Percentiles rank a stretch among this genome's conserved stretches.
Conservation (phyloP, 106 monocot species). For the Amphibolis antarctica region DNA sequence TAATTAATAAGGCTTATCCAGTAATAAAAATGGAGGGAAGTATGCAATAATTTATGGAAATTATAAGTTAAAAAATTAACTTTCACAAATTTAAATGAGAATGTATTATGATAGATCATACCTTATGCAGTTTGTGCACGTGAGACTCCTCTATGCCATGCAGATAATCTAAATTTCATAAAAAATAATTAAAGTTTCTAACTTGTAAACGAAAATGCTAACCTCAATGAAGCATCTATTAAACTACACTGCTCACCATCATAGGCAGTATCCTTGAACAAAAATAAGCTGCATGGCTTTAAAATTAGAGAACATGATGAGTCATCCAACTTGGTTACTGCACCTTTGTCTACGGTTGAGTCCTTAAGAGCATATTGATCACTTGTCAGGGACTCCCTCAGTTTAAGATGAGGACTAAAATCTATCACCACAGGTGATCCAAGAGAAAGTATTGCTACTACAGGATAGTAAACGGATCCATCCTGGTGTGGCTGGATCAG, state of each 20-base stretch:
- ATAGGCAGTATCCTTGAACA: constrained; percentile 95
- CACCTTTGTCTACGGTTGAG: not conserved
- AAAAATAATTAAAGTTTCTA: not conserved
- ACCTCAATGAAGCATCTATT: constrained; percentile 1
- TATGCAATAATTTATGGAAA: too few species aligned
- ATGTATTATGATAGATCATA: not conserved
- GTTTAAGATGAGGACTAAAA: constrained; percentile 61
- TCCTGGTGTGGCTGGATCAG: constrained; percentile 84
- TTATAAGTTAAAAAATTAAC: too few species aligned
- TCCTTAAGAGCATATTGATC: not conserved
- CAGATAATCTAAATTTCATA: constrained; percentile 49
- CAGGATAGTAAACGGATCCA: constrained; percentile 94
- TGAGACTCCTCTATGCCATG: constrained; percentile 66
- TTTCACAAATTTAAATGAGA: too few species aligned
- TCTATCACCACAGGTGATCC: constrained; percentile 62
- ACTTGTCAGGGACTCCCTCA: constrained; percentile 7
- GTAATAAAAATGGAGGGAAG: too few species aligned
- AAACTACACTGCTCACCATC: constrained; percentile 27
- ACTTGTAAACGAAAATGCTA: not conserved
- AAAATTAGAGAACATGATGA: constrained; percentile 38
- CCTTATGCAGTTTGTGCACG: constrained; percentile 45
- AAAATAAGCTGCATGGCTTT: constrained; percentile 75
- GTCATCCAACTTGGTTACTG: not conserved
- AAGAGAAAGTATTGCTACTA: constrained; percentile 85
- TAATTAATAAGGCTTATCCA: too few species aligned